phyloP scores from a whole-genome alignment of 2,329 filamentous ascomycete genomes.

The Penicillium sp. region DNA sequence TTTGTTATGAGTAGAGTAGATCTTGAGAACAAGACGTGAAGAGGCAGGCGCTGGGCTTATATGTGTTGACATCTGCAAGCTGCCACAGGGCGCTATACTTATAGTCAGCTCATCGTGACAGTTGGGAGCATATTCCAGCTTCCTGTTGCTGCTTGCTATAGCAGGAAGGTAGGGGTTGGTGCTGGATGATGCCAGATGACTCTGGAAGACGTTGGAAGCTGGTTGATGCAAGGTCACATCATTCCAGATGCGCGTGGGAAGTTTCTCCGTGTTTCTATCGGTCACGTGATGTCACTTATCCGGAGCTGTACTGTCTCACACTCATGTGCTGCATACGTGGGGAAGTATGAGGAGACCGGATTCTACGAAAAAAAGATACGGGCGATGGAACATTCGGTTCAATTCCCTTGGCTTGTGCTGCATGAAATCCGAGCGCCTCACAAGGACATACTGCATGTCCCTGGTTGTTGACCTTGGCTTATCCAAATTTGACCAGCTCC shows the following conservation, averaged over 20 bases:
- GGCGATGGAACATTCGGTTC: background rate
- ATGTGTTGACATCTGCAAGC: slow-evolving; percentile 8
- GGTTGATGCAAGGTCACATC: slow-evolving; percentile 1
- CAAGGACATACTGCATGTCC: background rate
- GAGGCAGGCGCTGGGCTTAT: slow-evolving; percentile 13
- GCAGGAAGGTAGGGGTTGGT: background rate
- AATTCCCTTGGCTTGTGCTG: background rate
- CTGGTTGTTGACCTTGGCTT: background rate
- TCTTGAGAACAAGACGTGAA: background rate
- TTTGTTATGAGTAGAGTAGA: background rate
- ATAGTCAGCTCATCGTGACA: background rate
- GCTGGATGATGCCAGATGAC: background rate
- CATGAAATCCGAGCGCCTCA: background rate
- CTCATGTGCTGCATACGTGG: background rate
- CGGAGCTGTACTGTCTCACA: background rate
- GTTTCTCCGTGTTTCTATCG: slow-evolving; percentile 24
- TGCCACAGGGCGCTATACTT: background rate
- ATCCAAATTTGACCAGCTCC: background rate
- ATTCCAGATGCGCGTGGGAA: background rate
- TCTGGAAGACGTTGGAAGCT: background rate
- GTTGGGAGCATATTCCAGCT: background rate
- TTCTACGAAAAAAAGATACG: background rate
- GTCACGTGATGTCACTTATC: slow-evolving; percentile 22
- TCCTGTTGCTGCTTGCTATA: no score
- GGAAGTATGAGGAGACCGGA: background rate